A percentile compares a stretch with the other conserved stretches of the same genome.
Conservation (phyloP, 129 eudicot genomes). For the Lactuca sativa region DNA sequence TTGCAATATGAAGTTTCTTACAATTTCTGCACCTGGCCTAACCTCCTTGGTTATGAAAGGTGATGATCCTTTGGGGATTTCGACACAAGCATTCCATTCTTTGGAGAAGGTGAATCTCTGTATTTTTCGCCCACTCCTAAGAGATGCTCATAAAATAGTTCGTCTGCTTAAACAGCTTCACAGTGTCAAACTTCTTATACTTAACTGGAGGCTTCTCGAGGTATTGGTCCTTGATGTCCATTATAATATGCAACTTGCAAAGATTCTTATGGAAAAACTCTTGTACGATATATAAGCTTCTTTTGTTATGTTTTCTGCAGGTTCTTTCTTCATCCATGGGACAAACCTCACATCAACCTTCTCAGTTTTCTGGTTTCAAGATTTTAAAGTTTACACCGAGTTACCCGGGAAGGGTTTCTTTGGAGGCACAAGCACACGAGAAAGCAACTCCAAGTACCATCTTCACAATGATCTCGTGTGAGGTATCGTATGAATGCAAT, state of each 20-base stretch:
- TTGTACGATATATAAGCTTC: too few species aligned
- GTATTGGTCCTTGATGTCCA: not conserved
- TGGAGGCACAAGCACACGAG: not conserved
- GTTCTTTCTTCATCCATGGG: not conserved
- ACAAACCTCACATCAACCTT: not conserved
- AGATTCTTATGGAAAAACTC: too few species aligned
- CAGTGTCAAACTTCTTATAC: not conserved
- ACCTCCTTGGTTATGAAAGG: not conserved
- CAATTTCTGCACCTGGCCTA: slow-evolving; percentile 15
- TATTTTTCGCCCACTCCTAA: not conserved
- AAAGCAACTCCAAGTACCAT: not conserved
- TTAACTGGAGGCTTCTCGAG: not conserved
- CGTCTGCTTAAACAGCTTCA: not conserved
- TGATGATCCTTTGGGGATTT: not conserved
- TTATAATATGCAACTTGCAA: too few species aligned
- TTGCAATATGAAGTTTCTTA: not conserved
- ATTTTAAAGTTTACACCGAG: too few species aligned
- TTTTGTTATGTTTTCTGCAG: not conserved
- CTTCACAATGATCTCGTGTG: not conserved
- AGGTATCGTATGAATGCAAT: not conserved
- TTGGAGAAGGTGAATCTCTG: slow-evolving; percentile 22
- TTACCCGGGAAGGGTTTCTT: not conserved
- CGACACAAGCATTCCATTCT: not conserved
- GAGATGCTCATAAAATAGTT: not conserved
- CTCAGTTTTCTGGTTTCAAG: not conserved